Evolutionary conservation across 1,284 basidiomycete genomes (phyloP).

Genomic region (Marasmius oreades): DNA sequence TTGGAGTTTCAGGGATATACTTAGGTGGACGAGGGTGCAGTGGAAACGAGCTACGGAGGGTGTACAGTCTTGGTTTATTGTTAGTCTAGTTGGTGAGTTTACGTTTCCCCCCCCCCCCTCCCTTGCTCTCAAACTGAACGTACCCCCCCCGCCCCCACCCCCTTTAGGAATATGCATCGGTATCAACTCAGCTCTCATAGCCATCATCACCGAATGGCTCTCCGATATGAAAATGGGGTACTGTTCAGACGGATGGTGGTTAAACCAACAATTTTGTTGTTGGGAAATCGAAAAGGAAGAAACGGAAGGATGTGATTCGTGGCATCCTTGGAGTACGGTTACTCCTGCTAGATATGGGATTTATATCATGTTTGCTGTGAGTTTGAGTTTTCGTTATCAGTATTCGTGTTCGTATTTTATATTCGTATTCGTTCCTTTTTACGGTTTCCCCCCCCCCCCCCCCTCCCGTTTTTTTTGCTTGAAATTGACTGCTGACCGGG

Average conservation of each 20-base stretch:
- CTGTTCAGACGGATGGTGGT: conserved; percentile 97
- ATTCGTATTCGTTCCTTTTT: too few species aligned
- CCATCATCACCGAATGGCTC: conserved; percentile 97
- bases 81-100: conserved; percentile 79
- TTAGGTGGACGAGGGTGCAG: conserved; percentile 60
- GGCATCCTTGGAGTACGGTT: conserved; percentile 88
- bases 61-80: conserved; percentile 75
- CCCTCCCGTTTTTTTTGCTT: too few species aligned
- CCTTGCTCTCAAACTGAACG: not conserved
- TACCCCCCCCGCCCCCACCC: too few species aligned
- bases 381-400: too few species aligned
- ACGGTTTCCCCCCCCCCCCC: too few species aligned
- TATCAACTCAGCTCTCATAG: conserved; percentile 90
- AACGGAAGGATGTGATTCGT: conserved; percentile 83
- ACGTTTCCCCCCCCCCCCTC: not conserved
- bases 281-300: conserved; percentile 89
- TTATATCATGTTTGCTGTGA: conserved; percentile 87
- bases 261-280: conserved; percentile 97
- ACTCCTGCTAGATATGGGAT: conserved; percentile 77
- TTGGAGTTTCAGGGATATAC: conserved; percentile 31
- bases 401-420: too few species aligned
- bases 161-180: conserved; percentile 93
- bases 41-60: conserved; percentile 56
- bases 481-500: not conserved
- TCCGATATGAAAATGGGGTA: conserved; percentile 98